Evolutionary conservation across 495 filamentous ascomycete genomes (phyloP).

Genomic region (Penicillium chermesinum): DNA sequence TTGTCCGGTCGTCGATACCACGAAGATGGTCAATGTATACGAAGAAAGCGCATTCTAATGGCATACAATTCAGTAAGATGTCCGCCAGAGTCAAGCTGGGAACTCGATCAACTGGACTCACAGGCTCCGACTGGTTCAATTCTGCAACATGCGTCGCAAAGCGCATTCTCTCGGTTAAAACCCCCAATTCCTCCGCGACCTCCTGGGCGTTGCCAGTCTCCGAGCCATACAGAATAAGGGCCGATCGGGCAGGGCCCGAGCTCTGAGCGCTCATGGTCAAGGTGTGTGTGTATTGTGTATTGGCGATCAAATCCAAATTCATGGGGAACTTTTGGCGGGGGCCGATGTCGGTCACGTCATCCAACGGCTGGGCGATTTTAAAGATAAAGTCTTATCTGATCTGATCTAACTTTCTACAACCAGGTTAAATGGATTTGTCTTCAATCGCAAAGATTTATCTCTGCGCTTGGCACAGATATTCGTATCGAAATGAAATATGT

Average conservation of each 20-base stretch:
- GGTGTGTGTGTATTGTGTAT: constrained; percentile 1
- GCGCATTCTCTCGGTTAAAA: constrained; percentile 64
- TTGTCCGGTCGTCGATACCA: constrained; percentile 89
- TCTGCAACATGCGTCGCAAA: constrained; percentile 70
- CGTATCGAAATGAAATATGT: too few relatives aligned
- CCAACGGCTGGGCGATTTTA: too few relatives aligned
- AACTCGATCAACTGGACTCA: constrained; percentile 36
- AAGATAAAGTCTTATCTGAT: background rate
- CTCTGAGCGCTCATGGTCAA: constrained; percentile 21
- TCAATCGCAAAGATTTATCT: constrained; percentile 7
- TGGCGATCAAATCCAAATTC: background rate
- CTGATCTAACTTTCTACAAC: background rate
- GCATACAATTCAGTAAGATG: background rate
- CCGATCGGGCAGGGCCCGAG: constrained; percentile 40
- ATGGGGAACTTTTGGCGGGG: background rate
- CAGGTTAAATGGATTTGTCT: constrained; percentile 7
- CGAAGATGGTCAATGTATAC: constrained; percentile 65
- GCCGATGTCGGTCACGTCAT: background rate
- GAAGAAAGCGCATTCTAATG: constrained; percentile 42
- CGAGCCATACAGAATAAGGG: constrained; percentile 83
- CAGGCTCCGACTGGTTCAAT: constrained; percentile 70
- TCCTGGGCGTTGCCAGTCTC: constrained; percentile 94
- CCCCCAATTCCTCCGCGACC: constrained; percentile 75
- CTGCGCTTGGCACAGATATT: constrained; percentile 16
- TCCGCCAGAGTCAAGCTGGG: background rate